phyloP scores from a whole-genome alignment of 75 land plant genomes.

The Picea sitchensis region DNA sequence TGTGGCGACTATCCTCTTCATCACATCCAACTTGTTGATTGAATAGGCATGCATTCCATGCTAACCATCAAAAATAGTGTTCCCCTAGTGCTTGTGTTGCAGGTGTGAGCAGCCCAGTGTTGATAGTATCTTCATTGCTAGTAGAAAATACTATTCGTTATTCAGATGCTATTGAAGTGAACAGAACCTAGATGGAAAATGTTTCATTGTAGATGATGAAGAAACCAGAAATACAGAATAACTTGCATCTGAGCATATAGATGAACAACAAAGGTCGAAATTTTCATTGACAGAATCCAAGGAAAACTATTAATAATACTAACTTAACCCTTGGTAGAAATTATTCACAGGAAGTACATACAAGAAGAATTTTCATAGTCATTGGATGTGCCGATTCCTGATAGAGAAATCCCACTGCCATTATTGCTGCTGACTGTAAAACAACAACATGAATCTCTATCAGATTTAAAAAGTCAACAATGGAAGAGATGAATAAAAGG shows the following conservation, averaged over 20 bases:
- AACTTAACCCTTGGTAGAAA: background rate
- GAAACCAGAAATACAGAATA: background rate
- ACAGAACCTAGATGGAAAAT: background rate
- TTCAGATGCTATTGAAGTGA: background rate
- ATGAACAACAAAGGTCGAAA: background rate
- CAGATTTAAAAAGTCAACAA: background rate
- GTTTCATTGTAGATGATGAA: background rate
- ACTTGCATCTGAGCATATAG: background rate
- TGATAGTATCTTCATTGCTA: background rate
- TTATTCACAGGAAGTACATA: conserved; percentile 15
- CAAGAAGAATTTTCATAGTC: conserved; percentile 85
- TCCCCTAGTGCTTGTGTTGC: too few relatives aligned
- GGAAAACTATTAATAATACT: background rate
- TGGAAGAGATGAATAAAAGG: background rate
- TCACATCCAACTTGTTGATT: too few relatives aligned
- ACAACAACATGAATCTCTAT: conserved; percentile 10
- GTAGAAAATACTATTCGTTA: background rate
- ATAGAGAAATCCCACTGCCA: conserved; percentile 87
- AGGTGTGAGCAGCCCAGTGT: too few relatives aligned
- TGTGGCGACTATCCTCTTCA: too few relatives aligned
- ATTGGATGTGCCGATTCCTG: conserved; percentile 96
- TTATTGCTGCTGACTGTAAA: conserved; percentile 88
- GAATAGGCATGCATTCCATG: too few relatives aligned
- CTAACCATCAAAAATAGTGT: too few relatives aligned
- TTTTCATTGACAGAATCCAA: background rate